Evolutionary conservation across 495 filamentous ascomycete genomes (phyloP).

Genomic region (Penicillium diatomitis): DNA sequence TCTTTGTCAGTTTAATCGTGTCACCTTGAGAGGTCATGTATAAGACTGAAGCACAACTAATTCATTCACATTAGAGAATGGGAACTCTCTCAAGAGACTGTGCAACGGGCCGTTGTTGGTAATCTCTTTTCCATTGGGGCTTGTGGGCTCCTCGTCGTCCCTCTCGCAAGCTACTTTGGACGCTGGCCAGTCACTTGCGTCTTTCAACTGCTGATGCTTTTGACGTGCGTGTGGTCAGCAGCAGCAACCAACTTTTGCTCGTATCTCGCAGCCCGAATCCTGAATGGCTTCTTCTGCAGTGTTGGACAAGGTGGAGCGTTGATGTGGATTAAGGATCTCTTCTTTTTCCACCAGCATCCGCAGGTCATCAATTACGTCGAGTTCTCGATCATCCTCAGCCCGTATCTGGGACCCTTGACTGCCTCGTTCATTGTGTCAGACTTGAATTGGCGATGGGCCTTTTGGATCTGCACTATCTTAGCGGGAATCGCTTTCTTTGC

Average conservation of each 20-base stretch:
- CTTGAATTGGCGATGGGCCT: constrained; percentile 42
- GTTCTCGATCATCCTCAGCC: constrained; percentile 42
- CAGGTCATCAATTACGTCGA: constrained; percentile 58
- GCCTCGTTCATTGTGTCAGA: constrained; percentile 47
- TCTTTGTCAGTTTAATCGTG: constrained; percentile 1
- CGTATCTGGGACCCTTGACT: constrained; percentile 53
- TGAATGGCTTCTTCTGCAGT: constrained; percentile 56
- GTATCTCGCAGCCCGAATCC: constrained; percentile 41
- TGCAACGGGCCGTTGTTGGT: constrained; percentile 7
- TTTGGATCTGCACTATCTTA: constrained; percentile 44
- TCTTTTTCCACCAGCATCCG: constrained; percentile 55
- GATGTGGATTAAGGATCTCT: constrained; percentile 57
- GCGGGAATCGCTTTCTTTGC: constrained; percentile 38
- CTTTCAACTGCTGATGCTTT: constrained; percentile 5
- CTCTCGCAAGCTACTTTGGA: constrained; percentile 10
- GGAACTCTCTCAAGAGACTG: constrained; percentile 5
- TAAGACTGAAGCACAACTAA: background rate
- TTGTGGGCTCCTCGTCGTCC: constrained; percentile 8
- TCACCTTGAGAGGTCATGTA: no score
- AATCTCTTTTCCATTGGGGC: constrained; percentile 11
- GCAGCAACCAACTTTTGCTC: constrained; percentile 10
- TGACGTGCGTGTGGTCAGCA: constrained; percentile 8
- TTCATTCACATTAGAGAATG: background rate
- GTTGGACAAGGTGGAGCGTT: constrained; percentile 46
- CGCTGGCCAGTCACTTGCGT: constrained; percentile 7